Evolutionary conservation across 2,329 filamentous ascomycete species (phyloP), one percentile per base, ranked within the genome.

Genomic region (Colletotrichum sp.): DNA sequence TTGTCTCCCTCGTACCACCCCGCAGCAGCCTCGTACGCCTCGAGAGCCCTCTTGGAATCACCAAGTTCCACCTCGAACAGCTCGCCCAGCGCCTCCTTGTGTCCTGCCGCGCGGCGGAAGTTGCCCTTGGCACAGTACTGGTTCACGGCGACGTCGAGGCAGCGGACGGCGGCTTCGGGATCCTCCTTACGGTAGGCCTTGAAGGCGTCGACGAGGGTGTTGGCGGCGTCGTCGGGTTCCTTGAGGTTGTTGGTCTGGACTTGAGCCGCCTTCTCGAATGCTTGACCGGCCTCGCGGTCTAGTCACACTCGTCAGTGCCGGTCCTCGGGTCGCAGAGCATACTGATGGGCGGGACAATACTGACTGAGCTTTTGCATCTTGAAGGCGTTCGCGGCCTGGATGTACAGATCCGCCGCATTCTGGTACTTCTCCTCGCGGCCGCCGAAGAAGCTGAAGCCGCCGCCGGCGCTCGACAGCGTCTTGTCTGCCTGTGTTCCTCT

Each of bases 61-160:
- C 93, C 93, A 22, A 98, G 84, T 80, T 98, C 95, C 49, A 92
- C 88, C 88, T 99, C 96, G 81, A 94, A 96, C 30, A 98, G 87
- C 83, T 98, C 96, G 22, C 93, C 97, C 76, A 98, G 88, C 78
- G 94, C 94, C 86, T 99, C 95, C 88, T 98, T 95, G 84, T 98
- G 94, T 29, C 95, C 94, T 13, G 97, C 97, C 16, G 97, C 96
- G 72, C 96, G 92, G 79, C 96, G 91, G 86, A 98, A 96, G 86
- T 98, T 98, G 77, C 96, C 96, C 86, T 96, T 96, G 80, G 92
- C 87, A 80, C 95, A 96, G 86, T 98, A 99, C 84, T 97, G 95
- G 74, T 92, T 89, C 83, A 99, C 95, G 55, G 96, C 94, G 79
- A 93, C 88, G 78, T 95, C 92, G 72, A 98, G 88, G 82, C 95